A percentile compares a stretch with the other conserved stretches of the same genome.
Conservation (phyloP, 768 basidiomycete species). For the Tylopilus intermedius region DNA sequence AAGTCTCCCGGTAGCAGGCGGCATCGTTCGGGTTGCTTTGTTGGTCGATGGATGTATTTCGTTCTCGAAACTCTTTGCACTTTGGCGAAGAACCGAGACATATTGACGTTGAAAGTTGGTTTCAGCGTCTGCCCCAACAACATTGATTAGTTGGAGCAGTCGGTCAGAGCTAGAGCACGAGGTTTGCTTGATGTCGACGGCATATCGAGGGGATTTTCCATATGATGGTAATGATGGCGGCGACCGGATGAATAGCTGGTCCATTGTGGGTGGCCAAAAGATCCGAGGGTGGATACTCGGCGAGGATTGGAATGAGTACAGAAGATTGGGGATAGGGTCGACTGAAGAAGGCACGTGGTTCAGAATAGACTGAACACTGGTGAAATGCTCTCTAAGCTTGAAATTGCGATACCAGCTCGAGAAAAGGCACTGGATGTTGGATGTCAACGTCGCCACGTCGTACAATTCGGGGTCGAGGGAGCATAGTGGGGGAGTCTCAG, state of each 20-base stretch:
- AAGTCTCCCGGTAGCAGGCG: conserved; percentile 4
- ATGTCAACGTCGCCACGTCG: conserved; percentile 1
- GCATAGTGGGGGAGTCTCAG: conserved; percentile 8
- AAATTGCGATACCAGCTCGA: conserved; percentile 14
- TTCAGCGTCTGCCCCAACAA: conserved; percentile 2
- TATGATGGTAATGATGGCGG: not conserved
- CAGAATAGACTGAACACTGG: conserved; percentile 10
- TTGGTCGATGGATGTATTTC: not conserved
- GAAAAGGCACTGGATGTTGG: conserved; percentile 3
- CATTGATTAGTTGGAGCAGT: conserved; percentile 6
- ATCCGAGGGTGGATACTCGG: not conserved
- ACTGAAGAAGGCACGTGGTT: not conserved
- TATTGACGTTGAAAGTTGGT: conserved; percentile 10
- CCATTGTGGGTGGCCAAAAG: not conserved
- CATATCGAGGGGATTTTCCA: not conserved
- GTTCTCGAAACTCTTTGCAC: conserved; percentile 5
- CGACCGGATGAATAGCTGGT: conserved; percentile 6
- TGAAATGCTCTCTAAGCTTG: conserved; percentile 12
- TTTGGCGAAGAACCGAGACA: conserved; percentile 4
- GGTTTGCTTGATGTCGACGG: not conserved
- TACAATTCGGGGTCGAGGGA: conserved; percentile 3
- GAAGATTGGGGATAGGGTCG: not conserved
- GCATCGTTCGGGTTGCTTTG: not conserved
- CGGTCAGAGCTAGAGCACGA: not conserved
- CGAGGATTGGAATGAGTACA: conserved; percentile 7